Percentiles rank a stretch among this genome's conserved stretches.
Evolutionary conservation across 2,329 filamentous ascomycete species (phyloP).

Genomic region (Epichloe glyceriae): DNA sequence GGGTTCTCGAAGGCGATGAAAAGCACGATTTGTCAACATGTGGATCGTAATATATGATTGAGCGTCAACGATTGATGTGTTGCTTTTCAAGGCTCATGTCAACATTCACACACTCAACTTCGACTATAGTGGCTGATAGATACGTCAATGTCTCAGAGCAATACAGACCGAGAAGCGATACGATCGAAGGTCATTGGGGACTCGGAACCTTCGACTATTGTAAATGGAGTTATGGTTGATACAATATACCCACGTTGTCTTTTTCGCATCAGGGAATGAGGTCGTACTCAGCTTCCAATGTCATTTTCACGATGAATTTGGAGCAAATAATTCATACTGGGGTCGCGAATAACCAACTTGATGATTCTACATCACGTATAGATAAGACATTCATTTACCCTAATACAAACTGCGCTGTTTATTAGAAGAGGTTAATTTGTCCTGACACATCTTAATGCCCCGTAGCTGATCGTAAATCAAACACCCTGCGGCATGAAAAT

Average conservation of each 20-base stretch:
- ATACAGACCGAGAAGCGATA: neutral
- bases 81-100: neutral
- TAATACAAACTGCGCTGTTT: neutral
- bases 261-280: neutral
- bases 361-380: neutral
- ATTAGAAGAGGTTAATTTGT: too few relatives aligned
- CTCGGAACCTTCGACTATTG: neutral
- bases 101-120: neutral
- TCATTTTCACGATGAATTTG: neutral
- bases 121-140: neutral
- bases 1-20: conserved; percentile 42
- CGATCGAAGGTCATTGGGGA: neutral
- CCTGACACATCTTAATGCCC: neutral
- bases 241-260: neutral
- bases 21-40: conserved; percentile 38
- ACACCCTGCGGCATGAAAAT: neutral
- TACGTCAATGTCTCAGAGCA: neutral
- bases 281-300: neutral
- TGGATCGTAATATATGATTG: conserved; percentile 10
- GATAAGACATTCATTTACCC: neutral
- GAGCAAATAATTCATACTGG: neutral
- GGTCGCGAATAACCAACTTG: neutral
- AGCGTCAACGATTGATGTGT: neutral
- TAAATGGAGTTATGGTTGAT: neutral
- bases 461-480: neutral